phyloP scores from a whole-genome alignment of 371 early-diverging fungal genomes.

The Mortierella sp. region DNA sequence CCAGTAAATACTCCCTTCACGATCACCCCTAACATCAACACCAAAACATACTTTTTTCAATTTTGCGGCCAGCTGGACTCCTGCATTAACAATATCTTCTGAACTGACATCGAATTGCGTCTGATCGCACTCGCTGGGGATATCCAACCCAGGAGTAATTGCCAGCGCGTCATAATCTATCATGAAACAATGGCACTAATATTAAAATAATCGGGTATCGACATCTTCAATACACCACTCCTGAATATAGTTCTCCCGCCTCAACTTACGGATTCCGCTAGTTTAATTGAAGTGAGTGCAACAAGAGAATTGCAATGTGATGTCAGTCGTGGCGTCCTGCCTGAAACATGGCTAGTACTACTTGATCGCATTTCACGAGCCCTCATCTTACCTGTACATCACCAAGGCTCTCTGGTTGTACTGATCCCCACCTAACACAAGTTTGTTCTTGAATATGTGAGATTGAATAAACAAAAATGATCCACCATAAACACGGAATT shows the following conservation, averaged over 20 bases:
- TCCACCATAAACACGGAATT: not conserved
- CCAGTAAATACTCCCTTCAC: too few relatives aligned
- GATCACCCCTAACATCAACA: too few relatives aligned
- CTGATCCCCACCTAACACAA: slow-evolving; percentile 61
- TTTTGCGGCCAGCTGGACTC: slow-evolving; percentile 57
- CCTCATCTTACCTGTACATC: slow-evolving; percentile 59
- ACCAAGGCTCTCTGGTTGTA: slow-evolving; percentile 63
- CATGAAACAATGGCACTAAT: not conserved
- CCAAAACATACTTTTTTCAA: slow-evolving; percentile 61
- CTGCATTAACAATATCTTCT: slow-evolving; percentile 57
- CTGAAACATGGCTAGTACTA: not conserved
- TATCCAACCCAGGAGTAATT: slow-evolving; percentile 59
- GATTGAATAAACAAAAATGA: not conserved
- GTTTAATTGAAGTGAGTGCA: too few relatives aligned
- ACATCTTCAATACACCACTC: not conserved
- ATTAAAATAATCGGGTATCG: not conserved
- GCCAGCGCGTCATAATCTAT: slow-evolving; percentile 74
- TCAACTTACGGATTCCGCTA: slow-evolving; percentile 71
- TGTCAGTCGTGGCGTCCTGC: too few relatives aligned
- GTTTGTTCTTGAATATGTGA: not conserved
- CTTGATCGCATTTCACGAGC: not conserved
- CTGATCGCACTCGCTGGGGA: slow-evolving; percentile 67
- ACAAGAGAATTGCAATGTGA: too few relatives aligned
- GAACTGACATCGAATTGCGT: slow-evolving; percentile 60
- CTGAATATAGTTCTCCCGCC: not conserved